These are phyloP conservation scores for Wickerhamomyces strasburgensis DNA, from an alignment of 805 yeast species.

Conservation along the genomic window DNA sequence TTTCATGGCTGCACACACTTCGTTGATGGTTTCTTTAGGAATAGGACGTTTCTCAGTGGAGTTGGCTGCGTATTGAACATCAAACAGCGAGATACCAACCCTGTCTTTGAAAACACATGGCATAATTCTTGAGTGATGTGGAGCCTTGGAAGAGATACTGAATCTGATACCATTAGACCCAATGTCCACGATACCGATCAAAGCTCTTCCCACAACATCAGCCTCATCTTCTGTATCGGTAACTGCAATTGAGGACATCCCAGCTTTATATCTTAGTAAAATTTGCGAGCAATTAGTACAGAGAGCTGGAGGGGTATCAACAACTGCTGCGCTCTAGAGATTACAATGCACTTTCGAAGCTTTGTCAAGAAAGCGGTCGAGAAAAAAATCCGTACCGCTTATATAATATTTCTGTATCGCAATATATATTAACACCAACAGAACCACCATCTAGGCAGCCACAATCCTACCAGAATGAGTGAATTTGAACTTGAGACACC, in stretches of 20 bases:
- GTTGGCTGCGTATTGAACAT: conserved; percentile 45
- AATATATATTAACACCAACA: no score
- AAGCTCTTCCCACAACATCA: conserved; percentile 50
- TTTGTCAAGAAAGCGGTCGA: no score
- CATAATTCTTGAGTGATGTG: conserved; percentile 68
- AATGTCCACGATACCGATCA: conserved; percentile 67
- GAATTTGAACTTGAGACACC: no score
- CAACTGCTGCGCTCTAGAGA: no score
- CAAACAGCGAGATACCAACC: conserved; percentile 63
- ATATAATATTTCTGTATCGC: no score
- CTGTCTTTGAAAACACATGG: conserved; percentile 77
- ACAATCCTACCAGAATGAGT: no score
- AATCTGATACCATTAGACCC: conserved; percentile 75
- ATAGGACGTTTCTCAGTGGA: conserved; percentile 44
- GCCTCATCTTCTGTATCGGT: conserved; percentile 40
- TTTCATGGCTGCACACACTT: conserved; percentile 57
- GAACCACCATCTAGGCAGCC: no score
- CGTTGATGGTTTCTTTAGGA: conserved; percentile 51
- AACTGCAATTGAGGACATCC: conserved; percentile 14
- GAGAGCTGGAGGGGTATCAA: no score
- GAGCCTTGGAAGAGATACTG: conserved; percentile 63
- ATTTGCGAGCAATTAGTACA: not conserved
- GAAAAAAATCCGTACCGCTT: no score
- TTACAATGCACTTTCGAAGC: no score
- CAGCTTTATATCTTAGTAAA: not conserved